Base-by-base conservation (phyloP, 495 filamentous ascomycete species). In the Evansstolkia leycettana region DNA sequence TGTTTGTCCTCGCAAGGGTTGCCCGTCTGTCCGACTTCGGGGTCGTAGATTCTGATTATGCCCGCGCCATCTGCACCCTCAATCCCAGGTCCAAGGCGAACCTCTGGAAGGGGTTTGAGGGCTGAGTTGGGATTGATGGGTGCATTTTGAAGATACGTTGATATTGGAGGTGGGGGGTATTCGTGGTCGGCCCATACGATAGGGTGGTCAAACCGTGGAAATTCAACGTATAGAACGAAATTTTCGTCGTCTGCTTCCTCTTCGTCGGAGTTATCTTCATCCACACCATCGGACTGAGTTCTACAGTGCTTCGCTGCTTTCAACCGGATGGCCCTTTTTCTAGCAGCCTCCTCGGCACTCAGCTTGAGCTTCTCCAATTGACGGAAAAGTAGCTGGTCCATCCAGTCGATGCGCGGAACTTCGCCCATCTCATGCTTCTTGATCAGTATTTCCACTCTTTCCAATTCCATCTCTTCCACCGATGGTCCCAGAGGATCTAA, bases 341-440 rank as follows among this genome's bases (percentile, higher is more conserved):
- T 55, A 16, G 46, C 58, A 29, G 49, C 63, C 49, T 62, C 59
- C 38, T 62, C 62, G 9, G 75, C 70, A 41, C 75, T 70, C 5
- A 72, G 47, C 33, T 79, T 76, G 37, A 77, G 70, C 60, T 80
- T 86, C 55, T 92, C 86, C 33, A 90, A 67, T 28, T 78, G 78
- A 26, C 86, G 79, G 50, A 93, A 95, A 5, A 93, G 84, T 39
- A 96, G 66, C 42, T 87, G 80, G 51, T 99, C 90, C 33, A 99
- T 72, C 90, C 90, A 96, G 51, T 92, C 86, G 29, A 90, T 80
- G 11, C 83, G 72, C 2, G 82, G 78, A 10, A 99, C 88, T 47
- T 96, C 89, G 15, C 85, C 85, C 78, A 95, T 90, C 52, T 99
- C 90, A 47, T 95, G 92, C 54, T 94, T 92, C 62, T 99, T 99